Evolutionary conservation across 2,329 filamentous ascomycete genomes (phyloP).

Genomic region (Diaporthe australafricana): DNA sequence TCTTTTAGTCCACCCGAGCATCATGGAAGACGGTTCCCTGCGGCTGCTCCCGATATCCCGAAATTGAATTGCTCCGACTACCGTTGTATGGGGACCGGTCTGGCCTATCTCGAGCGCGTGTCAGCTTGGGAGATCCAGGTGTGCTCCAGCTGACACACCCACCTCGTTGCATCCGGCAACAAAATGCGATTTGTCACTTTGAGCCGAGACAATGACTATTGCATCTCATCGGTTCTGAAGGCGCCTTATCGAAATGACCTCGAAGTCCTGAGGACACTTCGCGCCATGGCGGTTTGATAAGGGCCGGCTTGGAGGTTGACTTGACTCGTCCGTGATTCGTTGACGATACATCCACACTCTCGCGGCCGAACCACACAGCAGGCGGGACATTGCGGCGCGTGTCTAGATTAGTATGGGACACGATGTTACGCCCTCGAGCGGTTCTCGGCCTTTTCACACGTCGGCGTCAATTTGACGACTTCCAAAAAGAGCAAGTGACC

Average conservation of each 20-base stretch:
- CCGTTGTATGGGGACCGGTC: slow-evolving; percentile 10
- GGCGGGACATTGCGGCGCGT: slow-evolving; percentile 13
- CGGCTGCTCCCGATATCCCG: slow-evolving; percentile 28
- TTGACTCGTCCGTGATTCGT: slow-evolving; percentile 14
- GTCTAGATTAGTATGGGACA: slow-evolving; percentile 21
- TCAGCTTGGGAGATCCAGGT: background rate
- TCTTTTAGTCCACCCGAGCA: background rate
- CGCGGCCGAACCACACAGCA: slow-evolving; percentile 16
- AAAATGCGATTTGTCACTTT: background rate
- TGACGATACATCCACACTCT: background rate
- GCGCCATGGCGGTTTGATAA: slow-evolving; percentile 19
- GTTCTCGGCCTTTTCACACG: slow-evolving; percentile 16
- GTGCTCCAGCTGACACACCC: slow-evolving; percentile 13
- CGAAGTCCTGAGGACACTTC: slow-evolving; percentile 17
- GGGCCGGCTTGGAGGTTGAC: background rate
- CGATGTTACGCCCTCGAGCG: slow-evolving; percentile 17
- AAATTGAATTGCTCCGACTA: slow-evolving; percentile 14
- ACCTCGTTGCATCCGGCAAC: background rate
- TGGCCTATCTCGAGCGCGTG: slow-evolving; percentile 18
- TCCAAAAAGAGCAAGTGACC: slow-evolving; percentile 32
- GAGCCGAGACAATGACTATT: background rate
- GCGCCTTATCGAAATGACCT: slow-evolving; percentile 5
- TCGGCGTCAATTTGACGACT: slow-evolving; percentile 20
- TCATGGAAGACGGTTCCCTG: background rate
- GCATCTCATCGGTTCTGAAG: background rate